Evolutionary conservation across 164 flowering plant genomes (phyloP).

Genomic region (Platanus orientalis): DNA sequence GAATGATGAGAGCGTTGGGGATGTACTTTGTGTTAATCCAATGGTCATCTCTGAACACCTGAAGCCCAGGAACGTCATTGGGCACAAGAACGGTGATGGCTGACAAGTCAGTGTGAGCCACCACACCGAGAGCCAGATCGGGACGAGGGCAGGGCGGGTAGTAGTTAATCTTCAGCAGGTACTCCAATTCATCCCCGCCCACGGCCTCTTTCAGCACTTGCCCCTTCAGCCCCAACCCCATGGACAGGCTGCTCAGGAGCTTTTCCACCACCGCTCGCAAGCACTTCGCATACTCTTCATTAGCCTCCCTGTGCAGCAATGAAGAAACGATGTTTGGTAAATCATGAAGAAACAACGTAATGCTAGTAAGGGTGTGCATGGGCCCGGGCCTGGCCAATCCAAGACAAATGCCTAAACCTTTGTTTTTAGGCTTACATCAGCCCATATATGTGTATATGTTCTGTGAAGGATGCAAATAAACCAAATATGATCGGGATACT

Average conservation of each 20-base stretch:
- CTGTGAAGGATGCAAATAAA: too few species aligned
- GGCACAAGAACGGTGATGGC: constrained; percentile 35
- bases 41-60: constrained; percentile 27
- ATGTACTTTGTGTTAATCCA: constrained; percentile 34
- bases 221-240: constrained; percentile 38
- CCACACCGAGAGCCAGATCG: constrained; percentile 41
- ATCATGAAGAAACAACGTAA: too few species aligned
- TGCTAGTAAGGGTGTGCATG: too few species aligned
- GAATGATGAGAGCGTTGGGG: constrained; percentile 34
- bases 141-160: constrained; percentile 52
- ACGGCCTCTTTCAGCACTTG: constrained; percentile 21
- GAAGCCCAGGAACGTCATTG: constrained; percentile 43
- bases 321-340: too few species aligned
- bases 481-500: too few species aligned
- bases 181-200: constrained; percentile 37
- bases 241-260: constrained; percentile 33
- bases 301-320: constrained; percentile 37
- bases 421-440: too few species aligned
- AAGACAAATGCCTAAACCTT: too few species aligned
- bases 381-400: too few species aligned
- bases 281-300: constrained; percentile 44
- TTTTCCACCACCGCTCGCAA: constrained; percentile 39
- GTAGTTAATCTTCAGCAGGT: constrained; percentile 30
- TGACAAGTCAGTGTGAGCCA: constrained; percentile 37
- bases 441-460: too few species aligned